Base-by-base conservation (phyloP, 768 basidiomycete genomes). In the Mycena floridula region DNA sequence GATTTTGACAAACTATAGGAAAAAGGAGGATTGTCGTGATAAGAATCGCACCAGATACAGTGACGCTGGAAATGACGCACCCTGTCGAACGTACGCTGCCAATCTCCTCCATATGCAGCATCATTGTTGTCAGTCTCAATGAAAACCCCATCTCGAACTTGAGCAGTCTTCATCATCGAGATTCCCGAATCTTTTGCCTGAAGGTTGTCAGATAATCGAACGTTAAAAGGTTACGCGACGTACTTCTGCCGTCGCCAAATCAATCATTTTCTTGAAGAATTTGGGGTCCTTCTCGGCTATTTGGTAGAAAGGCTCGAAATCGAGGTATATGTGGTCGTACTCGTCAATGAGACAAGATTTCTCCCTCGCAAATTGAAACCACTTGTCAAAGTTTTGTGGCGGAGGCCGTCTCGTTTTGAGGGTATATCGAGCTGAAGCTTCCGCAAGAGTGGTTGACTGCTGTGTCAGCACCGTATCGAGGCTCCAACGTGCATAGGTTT, bases 281-380 rank as follows among this genome's bases (percentile, higher is more conserved):
- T 11, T n/a, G n/a, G 26, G 18, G n/a, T 32, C 32, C 32, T 39
- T 13, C 20, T 7, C 28, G 42, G 26, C 45, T 50, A 54, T 50
- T 40, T 38, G 45, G 12, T 38, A 46, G 40, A 54, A 54, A 24
- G 40, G 48, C 11, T 30, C 15, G 18, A 50, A 50, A 30, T 54
- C 47, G 24, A 46, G 49, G 20, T 20, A 37, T 25, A 54, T 51
- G 18, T 54, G 52, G 8, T 49, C 36, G 40, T 54, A 54, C 22
- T 54, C 52, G 43, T 54, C 52, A 25, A 54, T 50, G 37, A 54
- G 49, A 44, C 52, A 54, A 20, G 44, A 48, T 32, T 44, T 28
- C 7, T 39, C 35, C 20, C 38, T 37, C 32, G 52, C 52, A 26
- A 43, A 49, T 2, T 28, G n/a, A 42, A 32, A 54, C 52, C 52